phyloP scores from a whole-genome alignment of 768 basidiomycete species.

The Phylloporus sp. region DNA sequence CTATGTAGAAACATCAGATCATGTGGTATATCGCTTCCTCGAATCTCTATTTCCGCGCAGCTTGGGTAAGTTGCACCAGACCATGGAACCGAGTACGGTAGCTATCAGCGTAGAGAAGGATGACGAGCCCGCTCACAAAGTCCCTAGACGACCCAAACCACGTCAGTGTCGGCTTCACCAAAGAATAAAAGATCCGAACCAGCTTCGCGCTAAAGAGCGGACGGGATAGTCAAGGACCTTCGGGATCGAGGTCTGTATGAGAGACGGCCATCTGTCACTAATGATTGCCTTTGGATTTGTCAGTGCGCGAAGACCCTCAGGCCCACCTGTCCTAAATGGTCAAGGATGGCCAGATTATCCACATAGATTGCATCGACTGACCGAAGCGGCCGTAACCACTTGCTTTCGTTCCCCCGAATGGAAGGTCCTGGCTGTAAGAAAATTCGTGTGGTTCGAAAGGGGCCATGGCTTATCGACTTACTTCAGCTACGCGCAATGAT shows the following conservation, averaged over 20 bases:
- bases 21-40: constrained; percentile 16
- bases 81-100: constrained; percentile 42
- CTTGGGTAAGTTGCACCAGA: constrained; percentile 36
- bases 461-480: constrained; percentile 30
- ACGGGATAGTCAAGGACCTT: constrained; percentile 82
- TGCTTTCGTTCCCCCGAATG: constrained; percentile 89
- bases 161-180: background rate
- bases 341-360: constrained; percentile 4
- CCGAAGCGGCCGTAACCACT: constrained; percentile 95
- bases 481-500: constrained; percentile 51
- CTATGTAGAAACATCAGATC: constrained; percentile 11
- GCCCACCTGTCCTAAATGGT: constrained; percentile 55
- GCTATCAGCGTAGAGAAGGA: constrained; percentile 44
- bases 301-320: constrained; percentile 85
- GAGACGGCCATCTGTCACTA: constrained; percentile 77
- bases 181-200: constrained; percentile 43
- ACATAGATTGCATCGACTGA: constrained; percentile 27
- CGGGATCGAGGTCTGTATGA: constrained; percentile 83
- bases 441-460: constrained; percentile 5
- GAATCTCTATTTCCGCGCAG: constrained; percentile 28
- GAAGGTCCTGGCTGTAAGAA: constrained; percentile 71
- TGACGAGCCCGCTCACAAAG: constrained; percentile 45
- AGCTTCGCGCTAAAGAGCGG: constrained; percentile 64
- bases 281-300: constrained; percentile 88
- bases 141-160: constrained; percentile 35